Base-by-base conservation (phyloP, 352 stramenopile species). In the Pythium sp. region DNA sequence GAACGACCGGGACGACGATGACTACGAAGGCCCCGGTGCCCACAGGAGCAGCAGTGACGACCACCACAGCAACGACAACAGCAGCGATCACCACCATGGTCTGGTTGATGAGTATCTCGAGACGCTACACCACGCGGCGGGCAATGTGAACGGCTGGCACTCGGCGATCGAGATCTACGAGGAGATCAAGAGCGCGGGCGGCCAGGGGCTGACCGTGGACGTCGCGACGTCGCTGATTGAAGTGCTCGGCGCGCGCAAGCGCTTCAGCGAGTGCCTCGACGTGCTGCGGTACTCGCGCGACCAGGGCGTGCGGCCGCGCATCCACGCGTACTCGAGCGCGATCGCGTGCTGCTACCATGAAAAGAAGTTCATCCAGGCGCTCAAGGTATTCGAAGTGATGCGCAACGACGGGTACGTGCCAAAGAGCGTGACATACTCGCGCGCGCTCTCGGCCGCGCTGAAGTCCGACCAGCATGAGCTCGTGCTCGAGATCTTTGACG, bases 341-440 rank as follows among this genome's bases (percentile, higher is more conserved):
- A 91, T 95, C 67, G 75, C 81, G 65, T 89, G 80, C 38, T 94
- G 87, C 72, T 95, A 95, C 75, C 81, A 88, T 61, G 77, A 90
- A 36, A 57, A 83, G 56, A 69, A 89, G 67, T 95, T 75, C 70
- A 67, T 76, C 15, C 76, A 91, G 43, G 87, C 87, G n/a, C 71
- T 95, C 64, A 80, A 86, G 18, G 81, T 95, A 64, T 95, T 95
- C 59, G 87, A 95, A 63, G 87, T 95, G 72, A 92, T 94, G 84
- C 78, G 87, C 62, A 92, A 90, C 64, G 87, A 95, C 67, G 86
- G 87, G 22, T 95, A 91, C 72, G 73, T 92, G 49, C 86, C 87
- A 5, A 83, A 90, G 69, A 76, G 69, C 18, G 84, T 95, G 34
- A 95, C 87, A 57, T 95, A 95, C 70, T 94, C 87, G 57, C 87